Base-by-base conservation (phyloP, 108 stramenopile genomes). In the Halocafeteria seosinensis region DNA sequence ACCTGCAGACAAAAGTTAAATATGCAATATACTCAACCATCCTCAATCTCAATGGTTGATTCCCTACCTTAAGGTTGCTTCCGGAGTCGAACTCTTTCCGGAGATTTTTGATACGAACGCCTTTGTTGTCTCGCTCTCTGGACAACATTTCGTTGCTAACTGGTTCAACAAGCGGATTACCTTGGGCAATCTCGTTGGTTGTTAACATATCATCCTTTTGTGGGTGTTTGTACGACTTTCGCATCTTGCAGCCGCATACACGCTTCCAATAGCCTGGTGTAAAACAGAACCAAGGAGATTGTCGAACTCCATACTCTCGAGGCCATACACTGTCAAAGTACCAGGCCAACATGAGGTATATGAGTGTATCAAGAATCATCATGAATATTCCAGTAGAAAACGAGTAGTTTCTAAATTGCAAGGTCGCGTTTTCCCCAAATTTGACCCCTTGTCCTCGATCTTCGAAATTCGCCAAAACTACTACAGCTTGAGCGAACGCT, bases 401-500 rank as follows among this genome's bases (percentile, higher is more conserved):
- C n/a, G 61, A 28, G 13, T 17, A 67, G 66, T 55, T 55, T 11
- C 21, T 12, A 12, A 59, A 5, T 13, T n/a, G 27, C 21, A 25
- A 13, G 57, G 34, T 35, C 29, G 29, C 8, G 23, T 5, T 62
- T 35, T 29, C 61, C 27, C 37, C 66, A 27, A 4, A 34, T n/a
- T n/a, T n/a, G n/a, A n/a, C n/a, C n/a, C n/a, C n/a, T n/a, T n/a
- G n/a, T n/a, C n/a, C n/a, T n/a, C 25, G n/a, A n/a, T n/a, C n/a
- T n/a, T n/a, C n/a, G n/a, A n/a, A n/a, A n/a, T n/a, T n/a, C n/a
- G 29, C 34, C 25, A 5, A 25, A 12, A 24, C 72, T 38, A 78
- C 36, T 27, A 73, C 72, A 37, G 78, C 81, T 3, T 79, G 69
- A 26, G 72, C 69, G 24, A 81, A 67, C 9, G 78, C 76, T 23